Conservation (phyloP, 805 yeast species). For the Barnettozyma salicaria region DNA sequence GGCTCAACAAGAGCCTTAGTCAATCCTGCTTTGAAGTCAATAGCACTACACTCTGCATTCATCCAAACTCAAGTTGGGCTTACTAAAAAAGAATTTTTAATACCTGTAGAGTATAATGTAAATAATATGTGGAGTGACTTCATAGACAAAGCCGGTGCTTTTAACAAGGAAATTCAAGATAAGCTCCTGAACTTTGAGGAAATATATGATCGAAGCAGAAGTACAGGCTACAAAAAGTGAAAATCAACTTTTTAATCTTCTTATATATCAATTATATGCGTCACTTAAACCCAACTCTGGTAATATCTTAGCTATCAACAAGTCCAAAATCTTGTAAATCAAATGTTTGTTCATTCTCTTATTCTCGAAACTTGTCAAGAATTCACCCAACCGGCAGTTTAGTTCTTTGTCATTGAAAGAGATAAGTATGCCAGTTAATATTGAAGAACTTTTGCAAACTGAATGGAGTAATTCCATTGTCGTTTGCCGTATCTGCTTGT, state of each 20-base stretch:
- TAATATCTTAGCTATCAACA: conserved; percentile 33
- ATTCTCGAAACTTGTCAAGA: conserved; percentile 32
- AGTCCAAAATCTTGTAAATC: conserved; percentile 37
- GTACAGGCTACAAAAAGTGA: too few species aligned
- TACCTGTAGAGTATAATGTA: conserved; percentile 16
- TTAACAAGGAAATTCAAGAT: conserved; percentile 18
- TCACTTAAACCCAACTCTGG: conserved; percentile 29
- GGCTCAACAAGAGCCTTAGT: conserved; percentile 13
- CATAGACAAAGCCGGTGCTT: conserved; percentile 24
- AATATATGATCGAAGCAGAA: background rate
- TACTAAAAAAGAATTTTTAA: background rate
- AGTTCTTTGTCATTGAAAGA: conserved; percentile 21
- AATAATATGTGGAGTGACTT: conserved; percentile 26
- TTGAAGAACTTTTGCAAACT: conserved; percentile 16
- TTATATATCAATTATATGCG: background rate
- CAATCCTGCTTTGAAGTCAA: too few species aligned
- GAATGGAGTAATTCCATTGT: conserved; percentile 25
- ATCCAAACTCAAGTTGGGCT: conserved; percentile 30
- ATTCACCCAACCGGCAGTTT: conserved; percentile 23
- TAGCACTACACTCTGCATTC: conserved; percentile 35
- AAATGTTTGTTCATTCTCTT: conserved; percentile 39
- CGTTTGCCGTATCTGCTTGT: conserved; percentile 26
- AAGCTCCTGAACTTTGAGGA: conserved; percentile 22
- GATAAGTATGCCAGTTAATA: conserved; percentile 19
- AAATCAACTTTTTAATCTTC: too few species aligned